Conservation (phyloP, 495 filamentous ascomycete species). For the Hamigera avellanea region DNA sequence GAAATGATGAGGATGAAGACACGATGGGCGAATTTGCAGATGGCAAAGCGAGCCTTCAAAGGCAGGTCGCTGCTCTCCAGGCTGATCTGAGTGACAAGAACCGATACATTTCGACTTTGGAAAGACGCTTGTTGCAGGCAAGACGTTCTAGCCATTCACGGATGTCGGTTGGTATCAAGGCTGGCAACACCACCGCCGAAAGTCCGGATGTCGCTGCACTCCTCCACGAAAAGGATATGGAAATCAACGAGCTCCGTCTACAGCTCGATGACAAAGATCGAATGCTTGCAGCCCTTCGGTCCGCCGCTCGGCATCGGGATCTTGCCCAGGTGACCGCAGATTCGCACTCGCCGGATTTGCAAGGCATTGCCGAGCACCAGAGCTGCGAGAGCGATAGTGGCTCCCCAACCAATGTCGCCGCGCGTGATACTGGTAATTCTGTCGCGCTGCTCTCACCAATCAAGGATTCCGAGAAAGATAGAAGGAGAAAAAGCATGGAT, state of each 20-base stretch:
- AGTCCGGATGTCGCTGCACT: conserved; percentile 54
- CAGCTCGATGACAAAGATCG: conserved; percentile 91
- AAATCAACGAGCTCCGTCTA: conserved; percentile 82
- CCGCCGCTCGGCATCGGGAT: conserved; percentile 75
- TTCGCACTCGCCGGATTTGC: conserved; percentile 19
- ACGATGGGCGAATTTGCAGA: conserved; percentile 70
- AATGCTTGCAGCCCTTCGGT: conserved; percentile 85
- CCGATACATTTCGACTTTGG: conserved; percentile 86
- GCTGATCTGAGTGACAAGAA: conserved; percentile 93
- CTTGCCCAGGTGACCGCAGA: conserved; percentile 54
- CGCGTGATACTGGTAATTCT: conserved; percentile 13
- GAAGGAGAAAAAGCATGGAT: conserved; percentile 61
- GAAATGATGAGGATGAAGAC: conserved; percentile 59
- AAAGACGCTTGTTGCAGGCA: conserved; percentile 85
- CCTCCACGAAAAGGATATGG: conserved; percentile 81
- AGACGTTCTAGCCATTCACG: conserved; percentile 81
- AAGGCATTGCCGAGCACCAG: conserved; percentile 20
- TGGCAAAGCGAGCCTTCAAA: conserved; percentile 66
- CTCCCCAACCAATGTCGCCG: conserved; percentile 6
- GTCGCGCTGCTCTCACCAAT: conserved; percentile 12
- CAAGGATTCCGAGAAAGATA: conserved; percentile 22
- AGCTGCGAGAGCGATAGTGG: conserved; percentile 21
- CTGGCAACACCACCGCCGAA: conserved; percentile 48
- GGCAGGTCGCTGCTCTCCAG: conserved; percentile 79
- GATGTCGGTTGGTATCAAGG: conserved; percentile 57